A percentile compares a stretch with the other conserved stretches of the same genome.
These are phyloP conservation scores for Aquilaria malaccensis DNA, from an alignment of 345 rosid genomes.

Conservation along the genomic window DNA sequence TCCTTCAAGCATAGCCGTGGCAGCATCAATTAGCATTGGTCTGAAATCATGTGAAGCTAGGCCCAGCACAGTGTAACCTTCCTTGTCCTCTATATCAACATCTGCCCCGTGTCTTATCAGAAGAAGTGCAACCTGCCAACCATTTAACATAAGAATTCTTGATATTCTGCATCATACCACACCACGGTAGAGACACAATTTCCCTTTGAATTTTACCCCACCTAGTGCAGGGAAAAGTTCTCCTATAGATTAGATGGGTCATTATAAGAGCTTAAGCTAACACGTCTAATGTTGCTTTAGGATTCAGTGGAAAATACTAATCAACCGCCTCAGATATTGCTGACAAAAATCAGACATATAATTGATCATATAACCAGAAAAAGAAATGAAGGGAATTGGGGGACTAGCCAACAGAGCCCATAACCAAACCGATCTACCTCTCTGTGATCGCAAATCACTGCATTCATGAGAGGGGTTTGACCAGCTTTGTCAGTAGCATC, in stretches of 20 bases:
- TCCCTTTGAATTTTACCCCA: too few relatives aligned
- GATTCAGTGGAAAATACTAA: too few relatives aligned
- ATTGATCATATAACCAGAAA: neutral
- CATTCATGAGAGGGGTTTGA: constrained; percentile 84
- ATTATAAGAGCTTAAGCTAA: constrained; percentile 1
- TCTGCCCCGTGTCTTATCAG: constrained; percentile 88
- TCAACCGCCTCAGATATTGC: too few relatives aligned
- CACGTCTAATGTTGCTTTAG: too few relatives aligned
- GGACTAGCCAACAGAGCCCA: neutral
- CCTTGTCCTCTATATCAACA: constrained; percentile 83
- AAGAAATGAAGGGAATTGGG: neutral
- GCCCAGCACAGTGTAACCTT: constrained; percentile 94
- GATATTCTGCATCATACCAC: too few relatives aligned
- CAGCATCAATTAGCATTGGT: constrained; percentile 61
- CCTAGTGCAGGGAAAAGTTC: too few relatives aligned
- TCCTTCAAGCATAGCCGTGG: constrained; percentile 74
- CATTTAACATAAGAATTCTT: neutral
- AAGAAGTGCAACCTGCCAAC: constrained; percentile 64
- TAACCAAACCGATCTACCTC: constrained; percentile 34
- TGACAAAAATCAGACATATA: too few relatives aligned
- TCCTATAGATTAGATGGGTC: too few relatives aligned
- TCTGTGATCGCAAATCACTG: constrained; percentile 61
- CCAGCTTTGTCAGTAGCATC: constrained; percentile 74
- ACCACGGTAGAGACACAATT: too few relatives aligned
- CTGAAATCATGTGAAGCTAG: constrained; percentile 61